A percentile compares a stretch with the other conserved stretches of the same genome.
These are phyloP conservation scores for Fraxinus excelsior DNA, from an alignment of 257 asterid species.

Conservation along the genomic window DNA sequence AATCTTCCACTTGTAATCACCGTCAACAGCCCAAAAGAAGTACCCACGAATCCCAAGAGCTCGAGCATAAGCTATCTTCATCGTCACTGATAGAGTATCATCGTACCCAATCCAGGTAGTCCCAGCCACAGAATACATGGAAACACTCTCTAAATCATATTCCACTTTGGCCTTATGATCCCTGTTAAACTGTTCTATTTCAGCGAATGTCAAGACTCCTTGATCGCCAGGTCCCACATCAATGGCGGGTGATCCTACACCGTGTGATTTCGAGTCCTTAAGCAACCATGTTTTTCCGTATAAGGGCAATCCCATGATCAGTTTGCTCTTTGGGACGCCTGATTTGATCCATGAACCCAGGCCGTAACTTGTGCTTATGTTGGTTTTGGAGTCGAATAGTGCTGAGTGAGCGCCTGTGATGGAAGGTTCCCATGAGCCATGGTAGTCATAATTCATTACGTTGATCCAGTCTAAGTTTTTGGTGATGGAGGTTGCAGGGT, in stretches of 20 bases:
- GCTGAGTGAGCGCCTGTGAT: slow-evolving; percentile 83
- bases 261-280: slow-evolving; percentile 41
- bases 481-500: slow-evolving; percentile 54
- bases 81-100: slow-evolving; percentile 40
- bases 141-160: slow-evolving; percentile 51
- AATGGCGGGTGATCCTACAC: slow-evolving; percentile 71
- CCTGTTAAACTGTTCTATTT: slow-evolving; percentile 57
- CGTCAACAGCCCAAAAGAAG: slow-evolving; percentile 73
- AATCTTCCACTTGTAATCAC: slow-evolving; percentile 58
- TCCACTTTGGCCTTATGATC: slow-evolving; percentile 52
- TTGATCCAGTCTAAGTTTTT: slow-evolving; percentile 75
- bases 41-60: slow-evolving; percentile 60
- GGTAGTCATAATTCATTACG: slow-evolving; percentile 73
- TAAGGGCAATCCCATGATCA: slow-evolving; percentile 81
- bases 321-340: slow-evolving; percentile 55
- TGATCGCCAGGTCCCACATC: slow-evolving; percentile 61
- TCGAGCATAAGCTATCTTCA: slow-evolving; percentile 52
- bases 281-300: slow-evolving; percentile 80
- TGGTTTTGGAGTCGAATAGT: slow-evolving; percentile 53
- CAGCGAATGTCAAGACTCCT: slow-evolving; percentile 54
- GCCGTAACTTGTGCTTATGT: slow-evolving; percentile 70
- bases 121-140: slow-evolving; percentile 69
- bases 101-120: slow-evolving; percentile 79
- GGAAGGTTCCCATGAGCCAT: slow-evolving; percentile 61
- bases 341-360: slow-evolving; percentile 62